Evolutionary conservation across 495 filamentous ascomycete species (phyloP).

Genomic region (Lentithecium fluviatile): DNA sequence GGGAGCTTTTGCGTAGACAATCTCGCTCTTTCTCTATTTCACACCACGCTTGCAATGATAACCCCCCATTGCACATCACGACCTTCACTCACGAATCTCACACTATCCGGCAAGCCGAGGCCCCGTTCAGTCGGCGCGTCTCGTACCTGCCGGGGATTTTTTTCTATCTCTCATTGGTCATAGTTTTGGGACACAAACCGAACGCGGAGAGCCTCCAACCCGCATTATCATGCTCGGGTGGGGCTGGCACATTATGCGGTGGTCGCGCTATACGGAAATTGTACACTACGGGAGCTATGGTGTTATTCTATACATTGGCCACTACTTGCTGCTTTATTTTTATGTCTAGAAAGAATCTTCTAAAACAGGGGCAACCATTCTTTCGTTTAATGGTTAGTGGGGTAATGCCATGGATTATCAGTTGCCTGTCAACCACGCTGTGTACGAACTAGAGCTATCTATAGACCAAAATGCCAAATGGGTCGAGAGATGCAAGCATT

Average conservation of each 20-base stretch:
- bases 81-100: not conserved
- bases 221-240: too few relatives aligned
- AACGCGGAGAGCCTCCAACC: too few relatives aligned
- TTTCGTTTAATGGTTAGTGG: constrained; percentile 28
- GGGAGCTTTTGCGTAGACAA: constrained; percentile 32
- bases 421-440: constrained; percentile 27
- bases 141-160: too few relatives aligned
- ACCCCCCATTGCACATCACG: not conserved
- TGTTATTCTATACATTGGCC: not conserved
- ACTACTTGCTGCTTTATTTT: constrained; percentile 2
- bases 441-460: not conserved
- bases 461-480: not conserved
- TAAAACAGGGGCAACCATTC: constrained; percentile 30
- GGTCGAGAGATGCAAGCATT: too few relatives aligned
- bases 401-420: constrained; percentile 28
- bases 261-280: too few relatives aligned
- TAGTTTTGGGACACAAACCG: too few relatives aligned
- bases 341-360: constrained; percentile 9
- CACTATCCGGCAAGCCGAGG: too few relatives aligned
- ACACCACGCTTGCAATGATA: not conserved
- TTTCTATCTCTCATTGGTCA: too few relatives aligned
- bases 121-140: too few relatives aligned
- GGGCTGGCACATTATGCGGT: not conserved
- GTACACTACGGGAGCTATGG: not conserved
- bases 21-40: not conserved